Percentiles rank a stretch among this genome's conserved stretches.
phyloP scores from a whole-genome alignment of 768 basidiomycete species.

The Calocera cornea region DNA sequence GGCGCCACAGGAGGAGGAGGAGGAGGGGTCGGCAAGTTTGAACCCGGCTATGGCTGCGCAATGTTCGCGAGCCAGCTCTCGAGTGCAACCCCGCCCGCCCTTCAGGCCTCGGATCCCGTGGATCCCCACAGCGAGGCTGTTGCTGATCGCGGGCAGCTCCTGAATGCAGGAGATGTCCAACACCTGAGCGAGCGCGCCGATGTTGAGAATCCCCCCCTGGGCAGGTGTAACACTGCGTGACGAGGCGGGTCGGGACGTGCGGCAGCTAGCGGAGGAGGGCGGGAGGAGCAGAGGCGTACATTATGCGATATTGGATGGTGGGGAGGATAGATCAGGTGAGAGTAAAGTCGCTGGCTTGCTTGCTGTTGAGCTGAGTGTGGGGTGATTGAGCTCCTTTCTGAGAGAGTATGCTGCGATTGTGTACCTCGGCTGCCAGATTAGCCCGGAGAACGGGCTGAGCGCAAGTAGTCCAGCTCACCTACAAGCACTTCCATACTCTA shows the following conservation, averaged over 20 bases:
- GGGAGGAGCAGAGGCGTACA: constrained; percentile 12
- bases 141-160: constrained; percentile 15
- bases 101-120: neutral
- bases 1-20: neutral
- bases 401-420: no score
- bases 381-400: no score
- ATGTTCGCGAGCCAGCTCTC: neutral
- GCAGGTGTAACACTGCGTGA: constrained; percentile 28
- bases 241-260: constrained; percentile 16
- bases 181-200: constrained; percentile 35
- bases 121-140: constrained; percentile 9
- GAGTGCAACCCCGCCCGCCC: neutral
- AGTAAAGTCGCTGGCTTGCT: neutral
- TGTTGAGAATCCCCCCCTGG: constrained; percentile 10
- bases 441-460: no score
- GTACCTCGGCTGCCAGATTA: no score
- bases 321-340: neutral
- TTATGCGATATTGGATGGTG: neutral
- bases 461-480: no score
- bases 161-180: constrained; percentile 43
- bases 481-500: no score
- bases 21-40: constrained; percentile 1
- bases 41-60: neutral
- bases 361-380: no score
- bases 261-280: constrained; percentile 7